A percentile compares a stretch with the other conserved stretches of the same genome.
phyloP scores from a whole-genome alignment of 805 yeast genomes.

The Alloascoidea africana region DNA sequence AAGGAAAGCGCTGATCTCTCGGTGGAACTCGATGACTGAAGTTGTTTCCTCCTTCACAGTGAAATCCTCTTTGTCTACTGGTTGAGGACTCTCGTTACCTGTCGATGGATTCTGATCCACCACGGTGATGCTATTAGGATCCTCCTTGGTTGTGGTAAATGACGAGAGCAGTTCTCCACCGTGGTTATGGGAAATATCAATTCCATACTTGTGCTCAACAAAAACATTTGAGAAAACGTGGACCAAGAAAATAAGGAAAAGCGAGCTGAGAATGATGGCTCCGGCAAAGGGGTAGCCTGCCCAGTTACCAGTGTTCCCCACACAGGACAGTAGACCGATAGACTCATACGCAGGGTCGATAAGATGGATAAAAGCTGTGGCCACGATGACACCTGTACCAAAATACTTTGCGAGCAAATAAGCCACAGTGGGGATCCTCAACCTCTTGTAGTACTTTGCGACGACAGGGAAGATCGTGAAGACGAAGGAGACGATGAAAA shows the following conservation, averaged over 20 bases:
- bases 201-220: slow-evolving; percentile 22
- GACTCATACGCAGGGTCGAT: slow-evolving; percentile 19
- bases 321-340: slow-evolving; percentile 21
- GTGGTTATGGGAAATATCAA: slow-evolving; percentile 13
- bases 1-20: slow-evolving; percentile 28
- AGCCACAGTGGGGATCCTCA: no score
- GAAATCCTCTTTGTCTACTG: background rate
- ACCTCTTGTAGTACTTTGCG: no score
- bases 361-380: slow-evolving; percentile 62
- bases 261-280: slow-evolving; percentile 32
- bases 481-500: no score
- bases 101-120: no score
- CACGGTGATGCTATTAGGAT: background rate
- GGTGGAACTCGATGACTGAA: slow-evolving; percentile 11
- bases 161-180: slow-evolving; percentile 9
- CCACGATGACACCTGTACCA: slow-evolving; percentile 67
- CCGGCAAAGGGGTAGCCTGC: slow-evolving; percentile 41
- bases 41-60: slow-evolving; percentile 1
- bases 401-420: no score
- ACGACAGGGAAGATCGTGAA: no score
- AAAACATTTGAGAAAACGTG: slow-evolving; percentile 31
- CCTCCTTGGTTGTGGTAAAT: background rate
- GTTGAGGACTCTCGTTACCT: no score
- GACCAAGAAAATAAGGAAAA: slow-evolving; percentile 29
- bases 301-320: slow-evolving; percentile 29